Conservation (phyloP, 2,329 filamentous ascomycete genomes). For the Rugonectria rugulosa region DNA sequence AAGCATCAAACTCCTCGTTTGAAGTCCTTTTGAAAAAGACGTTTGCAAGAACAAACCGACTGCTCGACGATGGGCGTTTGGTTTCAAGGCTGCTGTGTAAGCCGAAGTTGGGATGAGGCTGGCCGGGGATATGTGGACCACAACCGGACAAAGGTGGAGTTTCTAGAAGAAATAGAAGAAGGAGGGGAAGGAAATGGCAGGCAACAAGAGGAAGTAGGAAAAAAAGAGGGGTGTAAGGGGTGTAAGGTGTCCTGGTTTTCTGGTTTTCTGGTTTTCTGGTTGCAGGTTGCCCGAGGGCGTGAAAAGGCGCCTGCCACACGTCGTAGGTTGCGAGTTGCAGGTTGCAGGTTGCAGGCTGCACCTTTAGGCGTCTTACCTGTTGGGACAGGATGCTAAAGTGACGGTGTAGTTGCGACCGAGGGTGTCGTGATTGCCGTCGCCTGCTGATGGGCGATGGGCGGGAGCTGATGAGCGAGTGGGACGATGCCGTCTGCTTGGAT, state of each 20-base stretch:
- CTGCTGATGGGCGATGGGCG: background rate
- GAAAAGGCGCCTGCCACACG: too few relatives aligned
- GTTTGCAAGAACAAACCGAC: background rate
- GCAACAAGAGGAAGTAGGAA: background rate
- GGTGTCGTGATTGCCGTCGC: conserved; percentile 8
- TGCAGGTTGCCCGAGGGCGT: background rate
- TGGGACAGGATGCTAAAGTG: too few relatives aligned
- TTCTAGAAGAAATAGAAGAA: background rate
- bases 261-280: too few relatives aligned
- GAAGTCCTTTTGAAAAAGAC: too few relatives aligned
- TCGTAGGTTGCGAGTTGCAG: too few relatives aligned
- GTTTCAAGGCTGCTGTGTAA: conserved; percentile 8
- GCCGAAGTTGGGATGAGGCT: background rate
- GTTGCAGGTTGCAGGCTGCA: too few relatives aligned
- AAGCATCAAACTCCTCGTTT: too few relatives aligned
- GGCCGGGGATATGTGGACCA: background rate
- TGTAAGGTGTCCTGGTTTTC: too few relatives aligned
- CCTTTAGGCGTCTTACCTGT: too few relatives aligned
- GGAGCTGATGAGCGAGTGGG: background rate
- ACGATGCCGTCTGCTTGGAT: background rate
- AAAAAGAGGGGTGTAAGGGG: background rate
- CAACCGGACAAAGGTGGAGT: background rate
- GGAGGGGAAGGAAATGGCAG: too few relatives aligned
- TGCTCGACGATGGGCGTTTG: background rate
- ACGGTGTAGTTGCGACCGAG: background rate